Base-by-base conservation (phyloP, 1,284 basidiomycete genomes). In the Wallemia ichthyophaga region DNA sequence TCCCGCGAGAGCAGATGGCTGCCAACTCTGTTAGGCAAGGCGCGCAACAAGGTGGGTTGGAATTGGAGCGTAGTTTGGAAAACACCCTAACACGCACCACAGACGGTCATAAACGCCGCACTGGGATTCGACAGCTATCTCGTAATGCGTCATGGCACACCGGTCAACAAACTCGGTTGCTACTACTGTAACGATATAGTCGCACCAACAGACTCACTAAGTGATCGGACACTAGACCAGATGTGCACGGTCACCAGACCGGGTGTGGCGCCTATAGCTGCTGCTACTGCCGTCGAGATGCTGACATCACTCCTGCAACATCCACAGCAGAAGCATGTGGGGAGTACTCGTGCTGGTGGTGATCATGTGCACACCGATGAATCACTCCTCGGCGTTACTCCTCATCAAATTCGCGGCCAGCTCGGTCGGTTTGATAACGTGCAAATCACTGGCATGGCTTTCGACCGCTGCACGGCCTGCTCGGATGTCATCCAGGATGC, bases 181-280 rank as follows among this genome's bases (percentile, higher is more conserved):
- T 98, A 98, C 68, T 98, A 89, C 67, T 98, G 94, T 71, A 96
- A 95, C 64, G 94, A 98, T 65, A 85, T 98, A 57, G 89, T 96
- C 19, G 92, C 92, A 0, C 92, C 94, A 1, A 78, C 83, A 25
- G 91, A 96, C 68, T 91, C 86, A 0, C 73, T 96, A 57, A 84
- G 85, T 0, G 91, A 98, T 67, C 76, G 91, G 31, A 95, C 91
- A 1, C 76, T 98, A 25, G 94, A 98, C 68, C 92, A 98, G 68
- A 96, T 96, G 92, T 98, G 94, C 67, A 98, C 94, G 0, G 94
- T 98, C 15, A 95, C 92, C 0, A 74, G 94, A n/a, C 92, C 94
- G 0, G 92, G 92, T 0, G 74, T 96, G 0, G 94, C 91, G 0
- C 79, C 86, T 0, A 89, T 96, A 53, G 92, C 92, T 0, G 80